Percentiles rank a stretch among this genome's conserved stretches.
These are phyloP conservation scores for Cucurbita ficifolia DNA, from an alignment of 306 rosid genomes.

Conservation along the genomic window DNA sequence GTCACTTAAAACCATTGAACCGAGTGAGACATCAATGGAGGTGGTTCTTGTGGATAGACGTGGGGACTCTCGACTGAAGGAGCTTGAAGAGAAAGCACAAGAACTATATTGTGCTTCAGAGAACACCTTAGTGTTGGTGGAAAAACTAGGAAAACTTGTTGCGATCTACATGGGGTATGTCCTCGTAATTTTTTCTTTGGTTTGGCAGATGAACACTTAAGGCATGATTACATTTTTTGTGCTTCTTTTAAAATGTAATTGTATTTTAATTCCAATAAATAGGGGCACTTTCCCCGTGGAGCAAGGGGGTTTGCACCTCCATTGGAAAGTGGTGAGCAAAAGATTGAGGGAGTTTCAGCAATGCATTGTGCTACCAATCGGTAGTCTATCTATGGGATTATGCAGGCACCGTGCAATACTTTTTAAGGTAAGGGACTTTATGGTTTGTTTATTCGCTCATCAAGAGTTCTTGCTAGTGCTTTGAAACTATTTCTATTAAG, in stretches of 20 bases:
- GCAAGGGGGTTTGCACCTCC: slow-evolving; percentile 70
- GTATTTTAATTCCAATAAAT: slow-evolving; percentile 10
- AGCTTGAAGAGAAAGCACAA: slow-evolving; percentile 78
- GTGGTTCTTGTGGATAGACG: slow-evolving; percentile 67
- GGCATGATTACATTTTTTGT: neutral
- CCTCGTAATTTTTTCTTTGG: neutral
- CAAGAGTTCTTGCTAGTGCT: neutral
- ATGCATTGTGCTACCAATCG: slow-evolving; percentile 84
- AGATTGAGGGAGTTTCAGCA: slow-evolving; percentile 59
- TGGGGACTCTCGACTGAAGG: slow-evolving; percentile 59
- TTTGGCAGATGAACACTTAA: neutral
- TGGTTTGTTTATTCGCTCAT: neutral
- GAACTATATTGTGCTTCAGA: slow-evolving; percentile 64
- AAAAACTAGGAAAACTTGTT: slow-evolving; percentile 86
- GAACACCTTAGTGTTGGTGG: slow-evolving; percentile 50
- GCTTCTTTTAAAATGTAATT: slow-evolving; percentile 6
- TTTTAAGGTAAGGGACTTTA: slow-evolving; percentile 52
- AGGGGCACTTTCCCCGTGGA: slow-evolving; percentile 78
- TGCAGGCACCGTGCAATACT: slow-evolving; percentile 98
- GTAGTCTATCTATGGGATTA: slow-evolving; percentile 70
- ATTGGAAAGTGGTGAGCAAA: slow-evolving; percentile 73
- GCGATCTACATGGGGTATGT: slow-evolving; percentile 87
- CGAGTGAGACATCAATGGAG: slow-evolving; percentile 61
- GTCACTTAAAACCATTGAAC: slow-evolving; percentile 59
- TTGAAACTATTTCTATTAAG: neutral